Base-by-base conservation (phyloP, 306 rosid genomes). In the Cicer pinnatifidum region DNA sequence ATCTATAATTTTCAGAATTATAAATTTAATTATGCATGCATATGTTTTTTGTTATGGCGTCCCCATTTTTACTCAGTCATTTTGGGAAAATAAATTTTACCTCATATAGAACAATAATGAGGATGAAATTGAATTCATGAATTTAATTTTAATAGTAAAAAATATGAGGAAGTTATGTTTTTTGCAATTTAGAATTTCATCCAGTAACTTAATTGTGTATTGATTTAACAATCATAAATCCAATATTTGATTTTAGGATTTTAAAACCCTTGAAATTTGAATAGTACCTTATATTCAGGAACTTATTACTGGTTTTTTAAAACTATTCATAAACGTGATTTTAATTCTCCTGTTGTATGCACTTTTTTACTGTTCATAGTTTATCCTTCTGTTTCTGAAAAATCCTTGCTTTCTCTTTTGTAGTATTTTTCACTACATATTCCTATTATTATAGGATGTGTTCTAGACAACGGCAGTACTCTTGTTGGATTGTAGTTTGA, bases 181-280 rank as follows among this genome's bases (percentile, higher is more conserved):
- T 59, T 19, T 64, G 39, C 68, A 71, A 71, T 35, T 73, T 6
- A 53, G 53, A 53, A 45, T 79, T 60, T 72, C 16, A 37, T 9
- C 33, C 7, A 72, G 17, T 45, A 56, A 44, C 15, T 17, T 12
- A 45, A 48, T 43, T 72, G 37, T 71, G 33, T 64, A 64, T 40
- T 54, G 17, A 35, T 9, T 66, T 45, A 6, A 46, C 23, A 19
- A 17, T 45, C 7, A 37, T 7, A 13, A 35, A 7, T 47, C 11
- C 57, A 9, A 11, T 41, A 54, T 78, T 71, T 63, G 15, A 6
- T 17, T 67, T 57, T 52, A 37, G 68, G 48, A 72, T 23, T 46
- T 58, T 38, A 67, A 58, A 66, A 73, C 10, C 68, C 37, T 47
- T 7, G 17, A 28, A 35, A 56, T 57, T 80, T 67, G 43, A 61